phyloP scores from a whole-genome alignment of 441 rosid genomes.

The Bocquillonia castaneifolia region DNA sequence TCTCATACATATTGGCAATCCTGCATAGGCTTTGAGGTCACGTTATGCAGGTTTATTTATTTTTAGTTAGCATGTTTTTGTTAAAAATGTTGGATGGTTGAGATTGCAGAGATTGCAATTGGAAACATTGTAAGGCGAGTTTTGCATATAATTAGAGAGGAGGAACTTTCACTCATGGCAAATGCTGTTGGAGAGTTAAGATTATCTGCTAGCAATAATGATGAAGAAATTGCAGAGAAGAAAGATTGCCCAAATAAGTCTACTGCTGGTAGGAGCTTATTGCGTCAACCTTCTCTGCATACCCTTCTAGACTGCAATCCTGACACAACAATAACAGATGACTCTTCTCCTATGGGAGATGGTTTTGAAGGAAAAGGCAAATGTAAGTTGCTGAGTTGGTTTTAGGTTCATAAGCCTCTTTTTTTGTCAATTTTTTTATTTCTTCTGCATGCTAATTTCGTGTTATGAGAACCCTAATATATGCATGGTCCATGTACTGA shows the following conservation, averaged over 20 bases:
- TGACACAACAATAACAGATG: constrained; percentile 55
- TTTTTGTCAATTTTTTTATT: too few relatives aligned
- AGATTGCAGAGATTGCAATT: constrained; percentile 94
- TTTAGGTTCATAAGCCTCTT: not conserved
- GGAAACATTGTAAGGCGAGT: constrained; percentile 94
- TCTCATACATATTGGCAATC: too few relatives aligned
- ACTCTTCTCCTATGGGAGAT: constrained; percentile 73
- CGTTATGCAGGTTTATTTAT: too few relatives aligned
- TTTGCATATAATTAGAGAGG: constrained; percentile 93
- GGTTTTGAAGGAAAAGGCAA: constrained; percentile 97
- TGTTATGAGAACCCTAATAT: too few relatives aligned
- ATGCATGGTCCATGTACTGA: too few relatives aligned
- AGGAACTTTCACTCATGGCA: constrained; percentile 67
- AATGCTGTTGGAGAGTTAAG: constrained; percentile 73
- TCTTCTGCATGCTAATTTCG: too few relatives aligned
- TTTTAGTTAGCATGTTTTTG: too few relatives aligned
- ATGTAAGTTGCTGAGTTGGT: constrained; percentile 35
- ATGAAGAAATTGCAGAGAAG: constrained; percentile 51
- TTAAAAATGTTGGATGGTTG: too few relatives aligned
- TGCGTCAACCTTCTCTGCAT: constrained; percentile 90
- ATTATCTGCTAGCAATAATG: constrained; percentile 57
- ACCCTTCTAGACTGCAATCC: constrained; percentile 80
- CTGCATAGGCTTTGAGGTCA: too few relatives aligned
- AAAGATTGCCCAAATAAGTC: constrained; percentile 61
- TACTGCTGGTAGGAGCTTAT: constrained; percentile 81